These are phyloP conservation scores for Dryas alaskensis DNA, from an alignment of 306 rosid species.

Conservation along the genomic window DNA sequence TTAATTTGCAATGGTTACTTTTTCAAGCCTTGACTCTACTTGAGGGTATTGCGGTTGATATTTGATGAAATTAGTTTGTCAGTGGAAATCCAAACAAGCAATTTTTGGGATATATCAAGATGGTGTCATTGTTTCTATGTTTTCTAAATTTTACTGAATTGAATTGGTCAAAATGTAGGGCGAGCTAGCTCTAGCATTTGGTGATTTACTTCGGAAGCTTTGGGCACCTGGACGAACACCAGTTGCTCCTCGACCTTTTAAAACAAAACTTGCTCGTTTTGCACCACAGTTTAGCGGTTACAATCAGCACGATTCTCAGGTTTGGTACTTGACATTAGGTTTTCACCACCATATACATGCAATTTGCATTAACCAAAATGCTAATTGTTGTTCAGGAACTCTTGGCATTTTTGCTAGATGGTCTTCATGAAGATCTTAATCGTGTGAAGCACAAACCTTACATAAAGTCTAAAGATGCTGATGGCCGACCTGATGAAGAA, in stretches of 20 bases:
- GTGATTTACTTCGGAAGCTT: constrained; percentile 88
- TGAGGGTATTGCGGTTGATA: background rate
- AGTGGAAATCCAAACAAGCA: background rate
- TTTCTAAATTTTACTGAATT: background rate
- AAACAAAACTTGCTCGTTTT: constrained; percentile 93
- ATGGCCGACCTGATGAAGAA: constrained; percentile 98
- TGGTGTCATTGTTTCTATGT: background rate
- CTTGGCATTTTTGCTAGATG: constrained; percentile 94
- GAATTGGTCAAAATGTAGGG: constrained; percentile 47
- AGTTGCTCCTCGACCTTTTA: constrained; percentile 91
- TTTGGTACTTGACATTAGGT: constrained; percentile 32
- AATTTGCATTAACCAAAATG: constrained; percentile 27
- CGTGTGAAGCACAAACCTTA: constrained; percentile 95
- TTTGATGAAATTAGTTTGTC: background rate
- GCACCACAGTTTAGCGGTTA: constrained; percentile 99
- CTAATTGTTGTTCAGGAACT: constrained; percentile 69
- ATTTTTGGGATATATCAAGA: background rate
- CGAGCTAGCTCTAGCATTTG: constrained; percentile 93
- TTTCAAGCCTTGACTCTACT: background rate
- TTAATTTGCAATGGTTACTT: background rate
- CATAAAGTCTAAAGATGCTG: constrained; percentile 90
- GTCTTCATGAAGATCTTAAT: constrained; percentile 97
- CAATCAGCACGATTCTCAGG: constrained; percentile 99
- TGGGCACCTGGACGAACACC: constrained; percentile 98
- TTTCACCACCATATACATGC: constrained; percentile 16